Evolutionary conservation across 768 basidiomycete species (phyloP).

Genomic region (Coprinopsis cinerea): DNA sequence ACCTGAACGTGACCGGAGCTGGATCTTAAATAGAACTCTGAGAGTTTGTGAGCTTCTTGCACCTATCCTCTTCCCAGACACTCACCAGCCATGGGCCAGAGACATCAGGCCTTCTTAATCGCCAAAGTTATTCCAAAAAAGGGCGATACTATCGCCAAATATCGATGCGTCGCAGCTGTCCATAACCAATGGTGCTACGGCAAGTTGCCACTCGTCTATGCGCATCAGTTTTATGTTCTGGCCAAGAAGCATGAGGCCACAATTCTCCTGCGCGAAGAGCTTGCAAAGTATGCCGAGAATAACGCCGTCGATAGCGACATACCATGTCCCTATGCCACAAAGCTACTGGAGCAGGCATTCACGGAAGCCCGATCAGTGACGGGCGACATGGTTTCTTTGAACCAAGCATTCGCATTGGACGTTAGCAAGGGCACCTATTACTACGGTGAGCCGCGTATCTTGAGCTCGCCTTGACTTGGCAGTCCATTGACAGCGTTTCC

Average conservation of each 20-base stretch:
- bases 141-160: slow-evolving; percentile 17
- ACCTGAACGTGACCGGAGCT: too few species aligned
- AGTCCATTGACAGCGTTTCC: not conserved
- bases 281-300: slow-evolving; percentile 19
- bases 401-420: not conserved
- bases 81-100: slow-evolving; percentile 36
- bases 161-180: slow-evolving; percentile 35
- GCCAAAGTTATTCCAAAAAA: slow-evolving; percentile 25
- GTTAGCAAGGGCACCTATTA: not conserved
- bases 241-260: slow-evolving; percentile 30
- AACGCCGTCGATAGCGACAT: slow-evolving; percentile 9
- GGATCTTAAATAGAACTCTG: too few species aligned
- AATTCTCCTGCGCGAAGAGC: slow-evolving; percentile 29
- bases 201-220: slow-evolving; percentile 24
- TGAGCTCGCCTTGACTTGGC: not conserved
- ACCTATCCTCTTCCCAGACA: too few species aligned
- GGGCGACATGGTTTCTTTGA: not conserved
- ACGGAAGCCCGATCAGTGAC: not conserved
- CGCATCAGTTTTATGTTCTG: slow-evolving; percentile 27
- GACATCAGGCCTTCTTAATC: slow-evolving; percentile 36
- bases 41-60: too few species aligned
- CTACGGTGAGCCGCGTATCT: too few species aligned
- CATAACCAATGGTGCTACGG: slow-evolving; percentile 38
- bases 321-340: slow-evolving; percentile 29
- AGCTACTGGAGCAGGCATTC: slow-evolving; percentile 26